Evolutionary conservation across 2,329 filamentous ascomycete species (phyloP).

Genomic region (Triangularia setosa): DNA sequence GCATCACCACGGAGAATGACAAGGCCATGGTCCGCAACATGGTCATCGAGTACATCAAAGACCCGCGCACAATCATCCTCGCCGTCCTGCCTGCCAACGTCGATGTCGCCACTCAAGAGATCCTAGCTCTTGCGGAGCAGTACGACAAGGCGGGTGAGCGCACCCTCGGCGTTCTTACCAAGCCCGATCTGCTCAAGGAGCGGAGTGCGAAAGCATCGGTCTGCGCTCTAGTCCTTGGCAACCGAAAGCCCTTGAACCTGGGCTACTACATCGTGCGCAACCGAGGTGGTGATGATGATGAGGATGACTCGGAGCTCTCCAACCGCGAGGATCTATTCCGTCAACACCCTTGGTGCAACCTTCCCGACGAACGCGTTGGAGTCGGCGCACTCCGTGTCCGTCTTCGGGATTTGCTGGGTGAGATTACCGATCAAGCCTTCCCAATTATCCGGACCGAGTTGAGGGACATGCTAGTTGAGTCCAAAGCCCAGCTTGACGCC

Average conservation of each 20-base stretch:
- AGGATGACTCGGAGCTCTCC: conserved; percentile 31
- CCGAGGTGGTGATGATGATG: conserved; percentile 40
- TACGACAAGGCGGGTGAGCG: conserved; percentile 39
- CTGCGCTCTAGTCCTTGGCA: conserved; percentile 40
- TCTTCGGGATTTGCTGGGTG: conserved; percentile 35
- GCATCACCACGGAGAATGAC: conserved; percentile 42
- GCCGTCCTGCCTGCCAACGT: conserved; percentile 40
- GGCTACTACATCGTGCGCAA: conserved; percentile 50
- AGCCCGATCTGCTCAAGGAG: conserved; percentile 53
- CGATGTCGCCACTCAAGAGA: conserved; percentile 38
- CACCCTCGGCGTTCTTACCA: conserved; percentile 52
- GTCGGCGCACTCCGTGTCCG: conserved; percentile 2
- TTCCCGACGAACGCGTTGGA: conserved; percentile 13
- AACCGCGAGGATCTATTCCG: conserved; percentile 38
- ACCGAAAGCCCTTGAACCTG: conserved; percentile 38
- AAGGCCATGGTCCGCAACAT: conserved; percentile 44
- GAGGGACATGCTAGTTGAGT: neutral
- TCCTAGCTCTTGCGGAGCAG: conserved; percentile 36
- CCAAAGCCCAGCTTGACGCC: conserved; percentile 17
- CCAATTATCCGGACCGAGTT: conserved; percentile 29
- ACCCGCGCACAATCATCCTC: conserved; percentile 47
- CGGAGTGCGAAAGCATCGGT: conserved; percentile 35
- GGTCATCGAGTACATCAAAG: conserved; percentile 44
- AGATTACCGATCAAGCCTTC: conserved; percentile 36
- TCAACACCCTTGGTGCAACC: conserved; percentile 32